Evolutionary conservation across 495 filamentous ascomycete genomes (phyloP), one percentile per base, ranked within the genome.

Genomic region (Penicillium daleae): DNA sequence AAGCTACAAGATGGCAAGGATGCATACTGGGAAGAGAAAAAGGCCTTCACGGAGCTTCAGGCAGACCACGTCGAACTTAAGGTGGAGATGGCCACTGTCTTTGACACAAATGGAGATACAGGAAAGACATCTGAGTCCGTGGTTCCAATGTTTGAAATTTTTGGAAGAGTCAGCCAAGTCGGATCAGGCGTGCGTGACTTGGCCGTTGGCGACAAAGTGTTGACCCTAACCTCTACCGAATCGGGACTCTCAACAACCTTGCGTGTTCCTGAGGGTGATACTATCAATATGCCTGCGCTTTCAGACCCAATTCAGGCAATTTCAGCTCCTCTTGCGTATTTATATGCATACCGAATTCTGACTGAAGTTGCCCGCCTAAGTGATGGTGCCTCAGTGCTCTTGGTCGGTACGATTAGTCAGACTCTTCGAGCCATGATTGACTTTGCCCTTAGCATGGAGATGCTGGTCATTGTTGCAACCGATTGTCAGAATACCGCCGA

Each of bases 401-500:
- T 70, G 15, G 59, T 60, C 8, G 68, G 68, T 0, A 51, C 68
- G 4, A 37, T 63, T 54, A 63, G 59, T 17, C 65, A 70, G 17
- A 68, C 62, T 33, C 56, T 70, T 22, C 62, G 27, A 15, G 62
- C 68, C 19, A 65, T 65, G 56, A 61, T 70, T 27, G 62, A 68
- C 39, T 68, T 62, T 35, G 50, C 68, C 21, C 40, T 70, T 12
- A 56, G 42, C 15, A 44, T 59, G 48, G 57, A 56, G 1, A 63
- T 65, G 32, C 56, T 57, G 35, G 54, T 70, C 10, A 60, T 65
- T 27, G 68, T 70, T 37, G 68, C 68, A 3, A 54, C 62, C 2
- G 67, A 67, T 21, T 61, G 61, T 4, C 61, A 53, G 6, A 54
- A 60, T 13, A 56, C 53, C 8, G 58, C 57, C 17, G 51, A 67